These are phyloP conservation scores for Verticillium isaacii DNA, from an alignment of 2,329 filamentous ascomycete genomes.

Conservation along the genomic window DNA sequence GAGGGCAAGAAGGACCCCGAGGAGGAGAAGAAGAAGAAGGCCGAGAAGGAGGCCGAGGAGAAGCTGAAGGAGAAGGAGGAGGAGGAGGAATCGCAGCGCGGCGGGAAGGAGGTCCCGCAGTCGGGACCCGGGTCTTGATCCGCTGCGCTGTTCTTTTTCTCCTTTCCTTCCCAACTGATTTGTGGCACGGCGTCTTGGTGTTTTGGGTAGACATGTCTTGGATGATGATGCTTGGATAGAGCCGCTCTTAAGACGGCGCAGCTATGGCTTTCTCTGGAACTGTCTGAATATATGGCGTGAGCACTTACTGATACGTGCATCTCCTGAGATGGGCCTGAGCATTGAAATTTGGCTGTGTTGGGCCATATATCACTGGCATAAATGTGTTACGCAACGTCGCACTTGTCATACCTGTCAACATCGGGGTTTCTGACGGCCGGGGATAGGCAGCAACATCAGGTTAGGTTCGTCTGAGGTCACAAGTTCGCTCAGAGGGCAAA, in stretches of 20 bases:
- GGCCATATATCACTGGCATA: too few relatives aligned
- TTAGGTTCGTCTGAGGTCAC: too few relatives aligned
- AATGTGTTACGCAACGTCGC: too few relatives aligned
- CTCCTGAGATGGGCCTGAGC: not conserved
- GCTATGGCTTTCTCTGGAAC: not conserved
- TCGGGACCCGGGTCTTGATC: not conserved
- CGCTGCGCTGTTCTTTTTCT: not conserved
- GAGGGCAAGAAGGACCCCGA: slow-evolving; percentile 41
- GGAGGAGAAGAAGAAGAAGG: slow-evolving; percentile 39
- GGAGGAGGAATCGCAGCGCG: not conserved
- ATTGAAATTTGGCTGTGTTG: too few relatives aligned
- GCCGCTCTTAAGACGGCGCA: not conserved
- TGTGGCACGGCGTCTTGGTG: not conserved
- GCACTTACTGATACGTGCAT: not conserved
- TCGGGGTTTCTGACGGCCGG: too few relatives aligned
- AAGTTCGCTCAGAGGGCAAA: too few relatives aligned
- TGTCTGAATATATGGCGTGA: not conserved
- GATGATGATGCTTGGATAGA: not conserved
- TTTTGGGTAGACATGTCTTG: not conserved
- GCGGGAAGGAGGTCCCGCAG: not conserved
- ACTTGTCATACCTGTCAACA: too few relatives aligned
- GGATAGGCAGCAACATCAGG: too few relatives aligned
- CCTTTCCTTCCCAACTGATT: not conserved
- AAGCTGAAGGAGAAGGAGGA: not conserved
- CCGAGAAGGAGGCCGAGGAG: slow-evolving; percentile 19